These are phyloP conservation scores for Leccinum ochraceum DNA, from an alignment of 768 basidiomycete genomes.

Conservation along the genomic window DNA sequence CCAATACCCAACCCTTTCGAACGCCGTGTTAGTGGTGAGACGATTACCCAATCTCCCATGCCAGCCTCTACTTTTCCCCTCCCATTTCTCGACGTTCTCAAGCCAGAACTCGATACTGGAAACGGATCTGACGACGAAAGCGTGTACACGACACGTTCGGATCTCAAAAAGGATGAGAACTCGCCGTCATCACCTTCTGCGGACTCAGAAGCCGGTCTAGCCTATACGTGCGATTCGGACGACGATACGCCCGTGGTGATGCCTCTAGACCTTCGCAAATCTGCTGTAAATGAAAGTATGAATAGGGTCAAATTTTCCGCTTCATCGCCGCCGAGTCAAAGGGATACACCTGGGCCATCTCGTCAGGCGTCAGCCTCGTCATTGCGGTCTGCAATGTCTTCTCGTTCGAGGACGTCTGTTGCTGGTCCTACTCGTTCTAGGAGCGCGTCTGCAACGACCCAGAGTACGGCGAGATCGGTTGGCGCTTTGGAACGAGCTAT, in stretches of 20 bases:
- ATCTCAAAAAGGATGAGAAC: slow-evolving; percentile 21
- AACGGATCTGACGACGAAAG: slow-evolving; percentile 36
- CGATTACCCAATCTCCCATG: slow-evolving; percentile 25
- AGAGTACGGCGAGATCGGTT: slow-evolving; percentile 29
- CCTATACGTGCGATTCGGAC: slow-evolving; percentile 38
- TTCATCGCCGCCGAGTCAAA: slow-evolving; percentile 24
- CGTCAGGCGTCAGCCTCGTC: slow-evolving; percentile 32
- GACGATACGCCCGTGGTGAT: slow-evolving; percentile 35
- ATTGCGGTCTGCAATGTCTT: slow-evolving; percentile 20
- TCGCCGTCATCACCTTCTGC: slow-evolving; percentile 28
- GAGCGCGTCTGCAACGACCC: slow-evolving; percentile 31
- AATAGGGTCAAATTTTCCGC: slow-evolving; percentile 38
- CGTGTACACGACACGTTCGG: slow-evolving; percentile 35
- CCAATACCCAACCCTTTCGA: slow-evolving; percentile 86
- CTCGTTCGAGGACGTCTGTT: slow-evolving; percentile 15
- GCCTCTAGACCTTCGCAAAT: slow-evolving; percentile 29
- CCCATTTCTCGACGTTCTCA: slow-evolving; percentile 61
- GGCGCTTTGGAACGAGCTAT: slow-evolving; percentile 51
- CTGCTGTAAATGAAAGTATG: slow-evolving; percentile 5
- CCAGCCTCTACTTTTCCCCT: slow-evolving; percentile 36
- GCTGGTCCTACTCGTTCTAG: slow-evolving; percentile 18
- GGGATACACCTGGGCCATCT: slow-evolving; percentile 23
- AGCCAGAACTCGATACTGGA: slow-evolving; percentile 26
- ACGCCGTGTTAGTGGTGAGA: slow-evolving; percentile 85
- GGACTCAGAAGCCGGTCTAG: slow-evolving; percentile 36